Evolutionary conservation across 257 asterid genomes (phyloP).

Genomic region (Linaria vulgaris): DNA sequence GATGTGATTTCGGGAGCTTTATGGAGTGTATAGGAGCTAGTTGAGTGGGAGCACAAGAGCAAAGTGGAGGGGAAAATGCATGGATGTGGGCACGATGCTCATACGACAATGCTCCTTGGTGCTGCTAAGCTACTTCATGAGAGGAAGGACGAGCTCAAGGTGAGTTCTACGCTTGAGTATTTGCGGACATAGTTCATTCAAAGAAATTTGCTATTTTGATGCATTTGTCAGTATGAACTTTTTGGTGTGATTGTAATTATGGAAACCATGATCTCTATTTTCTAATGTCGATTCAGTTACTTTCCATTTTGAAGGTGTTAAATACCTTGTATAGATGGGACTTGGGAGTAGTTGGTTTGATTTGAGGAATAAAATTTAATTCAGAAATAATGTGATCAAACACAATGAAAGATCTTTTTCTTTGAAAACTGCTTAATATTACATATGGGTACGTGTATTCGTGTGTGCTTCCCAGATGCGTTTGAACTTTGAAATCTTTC

Average conservation of each 20-base stretch:
- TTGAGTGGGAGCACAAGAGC: conserved; percentile 92
- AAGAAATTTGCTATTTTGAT: conserved; percentile 9
- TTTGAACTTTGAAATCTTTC: no score
- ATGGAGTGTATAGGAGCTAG: conserved; percentile 53
- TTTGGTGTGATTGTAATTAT: not conserved
- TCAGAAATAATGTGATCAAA: no score
- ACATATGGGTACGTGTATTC: no score
- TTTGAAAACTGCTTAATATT: no score
- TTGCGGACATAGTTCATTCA: conserved; percentile 1
- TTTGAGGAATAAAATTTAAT: no score
- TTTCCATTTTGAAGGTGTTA: no score
- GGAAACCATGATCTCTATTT: conserved; percentile 1
- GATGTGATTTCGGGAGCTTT: conserved; percentile 7
- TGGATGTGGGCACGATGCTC: conserved; percentile 96
- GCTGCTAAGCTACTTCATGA: conserved; percentile 80
- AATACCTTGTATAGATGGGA: no score
- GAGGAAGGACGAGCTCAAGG: conserved; percentile 67
- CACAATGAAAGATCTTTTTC: no score
- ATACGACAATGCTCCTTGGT: conserved; percentile 89
- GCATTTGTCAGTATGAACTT: not conserved
- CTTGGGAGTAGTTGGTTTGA: no score
- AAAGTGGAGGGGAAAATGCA: conserved; percentile 82
- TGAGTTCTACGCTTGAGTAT: conserved; percentile 29
- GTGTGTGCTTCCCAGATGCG: no score
- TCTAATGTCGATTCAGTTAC: no score